Evolutionary conservation across 2,329 filamentous ascomycete genomes (phyloP).

Genomic region (Mariannaea sp.): DNA sequence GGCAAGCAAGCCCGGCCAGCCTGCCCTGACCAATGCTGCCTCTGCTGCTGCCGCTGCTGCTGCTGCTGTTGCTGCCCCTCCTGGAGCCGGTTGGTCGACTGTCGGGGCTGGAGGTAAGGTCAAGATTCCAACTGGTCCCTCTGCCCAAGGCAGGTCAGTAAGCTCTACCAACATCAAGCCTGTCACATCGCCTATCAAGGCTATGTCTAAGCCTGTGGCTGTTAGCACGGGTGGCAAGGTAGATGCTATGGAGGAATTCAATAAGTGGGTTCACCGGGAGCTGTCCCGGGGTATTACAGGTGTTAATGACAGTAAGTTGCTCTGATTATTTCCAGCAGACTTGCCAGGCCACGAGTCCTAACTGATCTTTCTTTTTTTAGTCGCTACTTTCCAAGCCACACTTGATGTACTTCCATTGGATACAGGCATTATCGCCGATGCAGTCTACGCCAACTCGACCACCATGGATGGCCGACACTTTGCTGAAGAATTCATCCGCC

Average conservation of each 20-base stretch:
- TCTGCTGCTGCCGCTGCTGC: constrained; percentile 48
- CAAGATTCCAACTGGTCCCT: constrained; percentile 70
- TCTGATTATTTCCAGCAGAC: not conserved
- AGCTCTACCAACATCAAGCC: constrained; percentile 52
- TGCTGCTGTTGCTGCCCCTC: constrained; percentile 47
- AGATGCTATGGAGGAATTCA: constrained; percentile 84
- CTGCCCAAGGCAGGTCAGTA: constrained; percentile 52
- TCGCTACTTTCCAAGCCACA: constrained; percentile 78
- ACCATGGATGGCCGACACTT: constrained; percentile 94
- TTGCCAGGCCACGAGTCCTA: constrained; percentile 34
- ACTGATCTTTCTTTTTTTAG: constrained; percentile 58
- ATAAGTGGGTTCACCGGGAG: constrained; percentile 86
- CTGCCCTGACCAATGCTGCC: constrained; percentile 46
- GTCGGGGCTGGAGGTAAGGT: constrained; percentile 93
- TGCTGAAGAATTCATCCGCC: constrained; percentile 90
- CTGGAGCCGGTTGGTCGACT: constrained; percentile 80
- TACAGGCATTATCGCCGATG: constrained; percentile 82
- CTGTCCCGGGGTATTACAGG: constrained; percentile 72
- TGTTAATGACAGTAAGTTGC: constrained; percentile 56
- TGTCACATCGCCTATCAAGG: constrained; percentile 54
- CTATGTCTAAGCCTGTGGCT: constrained; percentile 54
- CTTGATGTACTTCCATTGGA: constrained; percentile 79
- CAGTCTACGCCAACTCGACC: constrained; percentile 82
- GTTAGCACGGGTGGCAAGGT: constrained; percentile 49
- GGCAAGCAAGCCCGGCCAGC: constrained; percentile 70